These are phyloP conservation scores for Saccharomyces cerevisiae DNA, from an alignment of 805 yeast genomes.

Conservation along the genomic window DNA sequence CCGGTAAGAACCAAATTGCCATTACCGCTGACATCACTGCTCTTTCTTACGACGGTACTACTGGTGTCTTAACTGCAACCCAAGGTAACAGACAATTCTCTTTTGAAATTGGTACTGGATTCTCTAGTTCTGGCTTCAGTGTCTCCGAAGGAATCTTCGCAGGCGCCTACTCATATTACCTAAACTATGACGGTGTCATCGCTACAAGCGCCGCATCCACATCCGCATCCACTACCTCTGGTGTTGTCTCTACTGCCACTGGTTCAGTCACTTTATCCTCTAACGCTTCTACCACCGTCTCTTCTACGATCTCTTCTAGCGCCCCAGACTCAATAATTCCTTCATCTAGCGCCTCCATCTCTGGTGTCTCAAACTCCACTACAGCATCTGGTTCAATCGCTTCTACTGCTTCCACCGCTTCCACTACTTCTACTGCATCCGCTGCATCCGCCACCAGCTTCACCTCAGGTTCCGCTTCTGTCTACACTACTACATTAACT, in stretches of 20 bases:
- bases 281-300: constrained; percentile 1
- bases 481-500: constrained; percentile 2
- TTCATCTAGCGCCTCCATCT: constrained; percentile 9
- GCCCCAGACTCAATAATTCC: background rate
- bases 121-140: background rate
- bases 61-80: constrained; percentile 3
- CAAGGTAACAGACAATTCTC: background rate
- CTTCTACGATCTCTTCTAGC: constrained; percentile 4
- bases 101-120: constrained; percentile 1
- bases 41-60: background rate
- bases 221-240: constrained; percentile 1
- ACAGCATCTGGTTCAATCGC: background rate
- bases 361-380: constrained; percentile 10
- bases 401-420: background rate
- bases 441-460: background rate
- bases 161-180: constrained; percentile 3
- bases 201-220: constrained; percentile 2
- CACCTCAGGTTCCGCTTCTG: constrained; percentile 2
- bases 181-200: constrained; percentile 3
- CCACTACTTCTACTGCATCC: background rate
- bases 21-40: background rate
- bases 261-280: constrained; percentile 4
- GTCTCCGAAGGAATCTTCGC: constrained; percentile 4
- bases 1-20: background rate
- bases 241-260: background rate